These are phyloP conservation scores for Novymonas esmeraldas DNA, from an alignment of 208 protist species.

Conservation along the genomic window DNA sequence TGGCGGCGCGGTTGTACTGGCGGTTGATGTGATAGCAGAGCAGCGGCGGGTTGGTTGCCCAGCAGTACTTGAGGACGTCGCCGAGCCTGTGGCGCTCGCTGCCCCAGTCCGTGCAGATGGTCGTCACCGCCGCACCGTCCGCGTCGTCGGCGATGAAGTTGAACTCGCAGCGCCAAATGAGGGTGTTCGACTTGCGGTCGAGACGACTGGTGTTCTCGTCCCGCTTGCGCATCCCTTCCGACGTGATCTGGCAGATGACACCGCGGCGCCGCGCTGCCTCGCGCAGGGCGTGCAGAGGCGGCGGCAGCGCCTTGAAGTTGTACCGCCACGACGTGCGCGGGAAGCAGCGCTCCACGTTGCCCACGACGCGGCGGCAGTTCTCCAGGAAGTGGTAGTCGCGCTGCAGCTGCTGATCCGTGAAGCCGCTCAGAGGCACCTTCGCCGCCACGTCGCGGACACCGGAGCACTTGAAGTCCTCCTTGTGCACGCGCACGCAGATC, in stretches of 20 bases:
- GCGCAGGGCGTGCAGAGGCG: slow-evolving; percentile 73
- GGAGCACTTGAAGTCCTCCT: slow-evolving; percentile 59
- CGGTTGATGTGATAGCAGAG: slow-evolving; percentile 81
- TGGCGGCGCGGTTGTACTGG: slow-evolving; percentile 74
- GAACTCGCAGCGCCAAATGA: slow-evolving; percentile 87
- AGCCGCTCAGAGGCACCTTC: slow-evolving; percentile 66
- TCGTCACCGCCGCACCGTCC: slow-evolving; percentile 4
- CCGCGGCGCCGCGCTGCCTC: slow-evolving; percentile 78
- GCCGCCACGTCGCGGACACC: slow-evolving; percentile 61
- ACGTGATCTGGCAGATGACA: slow-evolving; percentile 88
- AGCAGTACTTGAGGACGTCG: slow-evolving; percentile 72
- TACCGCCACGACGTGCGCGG: slow-evolving; percentile 52
- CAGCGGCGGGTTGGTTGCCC: slow-evolving; percentile 76
- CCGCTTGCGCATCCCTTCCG: slow-evolving; percentile 84
- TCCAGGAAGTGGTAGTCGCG: slow-evolving; percentile 87
- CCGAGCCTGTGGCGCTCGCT: slow-evolving; percentile 77
- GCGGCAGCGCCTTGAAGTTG: slow-evolving; percentile 69
- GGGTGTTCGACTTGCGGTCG: slow-evolving; percentile 70
- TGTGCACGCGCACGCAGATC: slow-evolving; percentile 81
- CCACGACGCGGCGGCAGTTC: slow-evolving; percentile 65
- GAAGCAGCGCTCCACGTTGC: slow-evolving; percentile 69
- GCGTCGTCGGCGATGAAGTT: slow-evolving; percentile 44
- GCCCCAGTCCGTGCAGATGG: slow-evolving; percentile 74
- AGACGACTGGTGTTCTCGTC: slow-evolving; percentile 82
- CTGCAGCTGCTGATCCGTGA: slow-evolving; percentile 73